Conservation (phyloP, 495 filamentous ascomycete species). For the Talaromyces thailandensis region DNA sequence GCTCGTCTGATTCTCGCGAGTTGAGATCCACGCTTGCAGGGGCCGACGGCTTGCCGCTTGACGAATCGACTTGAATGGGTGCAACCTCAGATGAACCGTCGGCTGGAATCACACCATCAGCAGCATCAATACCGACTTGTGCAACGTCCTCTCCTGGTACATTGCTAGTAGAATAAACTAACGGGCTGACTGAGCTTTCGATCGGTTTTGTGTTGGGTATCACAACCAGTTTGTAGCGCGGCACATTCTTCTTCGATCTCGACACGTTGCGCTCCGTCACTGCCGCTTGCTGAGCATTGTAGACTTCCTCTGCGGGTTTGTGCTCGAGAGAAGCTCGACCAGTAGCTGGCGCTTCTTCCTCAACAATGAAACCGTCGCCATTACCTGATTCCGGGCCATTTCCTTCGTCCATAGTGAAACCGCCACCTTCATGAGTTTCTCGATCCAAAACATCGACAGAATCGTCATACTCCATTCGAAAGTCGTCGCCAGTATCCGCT, state of each 20-base stretch:
- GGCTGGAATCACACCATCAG: not conserved
- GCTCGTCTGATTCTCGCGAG: slow-evolving; percentile 14
- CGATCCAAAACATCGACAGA: not conserved
- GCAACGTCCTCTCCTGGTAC: slow-evolving; percentile 2
- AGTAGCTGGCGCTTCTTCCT: slow-evolving; percentile 9
- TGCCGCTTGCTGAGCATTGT: not conserved
- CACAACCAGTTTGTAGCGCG: slow-evolving; percentile 28
- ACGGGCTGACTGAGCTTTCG: not conserved
- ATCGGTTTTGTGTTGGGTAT: slow-evolving; percentile 5
- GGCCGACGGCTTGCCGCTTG: slow-evolving; percentile 14
- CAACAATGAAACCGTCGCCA: slow-evolving; percentile 20
- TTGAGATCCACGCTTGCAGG: slow-evolving; percentile 19
- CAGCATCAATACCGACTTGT: slow-evolving; percentile 7
- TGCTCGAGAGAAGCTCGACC: not conserved
- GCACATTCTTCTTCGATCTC: not conserved
- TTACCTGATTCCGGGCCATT: not conserved
- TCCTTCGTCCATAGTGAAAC: slow-evolving; percentile 17
- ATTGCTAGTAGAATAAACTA: slow-evolving; percentile 6
- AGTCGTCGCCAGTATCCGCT: slow-evolving; percentile 33
- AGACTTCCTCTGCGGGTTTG: not conserved
- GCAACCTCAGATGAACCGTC: slow-evolving; percentile 14
- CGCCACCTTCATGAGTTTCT: slow-evolving; percentile 12
- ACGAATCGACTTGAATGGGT: slow-evolving; percentile 20
- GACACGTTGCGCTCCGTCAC: not conserved
- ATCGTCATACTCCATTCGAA: not conserved